A percentile compares a stretch with the other conserved stretches of the same genome.
Evolutionary conservation across 73 alveolate genomes (phyloP).

Genomic region (Strombidium stylifer): DNA sequence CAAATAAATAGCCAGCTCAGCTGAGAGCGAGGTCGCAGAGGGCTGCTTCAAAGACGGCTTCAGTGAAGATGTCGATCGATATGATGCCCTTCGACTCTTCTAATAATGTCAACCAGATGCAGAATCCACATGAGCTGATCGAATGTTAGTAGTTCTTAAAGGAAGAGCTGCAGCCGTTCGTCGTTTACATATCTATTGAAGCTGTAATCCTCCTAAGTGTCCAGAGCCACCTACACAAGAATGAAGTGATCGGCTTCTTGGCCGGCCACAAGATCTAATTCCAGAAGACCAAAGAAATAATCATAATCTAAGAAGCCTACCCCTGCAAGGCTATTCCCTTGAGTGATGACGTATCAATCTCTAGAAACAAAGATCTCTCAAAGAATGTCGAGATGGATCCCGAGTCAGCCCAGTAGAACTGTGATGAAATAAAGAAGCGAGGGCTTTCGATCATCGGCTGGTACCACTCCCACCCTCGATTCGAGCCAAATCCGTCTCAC

Average conservation of each 20-base stretch:
- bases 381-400: slow-evolving; percentile 56
- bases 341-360: slow-evolving; percentile 5
- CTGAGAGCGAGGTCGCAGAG: slow-evolving; percentile 6
- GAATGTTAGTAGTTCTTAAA: slow-evolving; percentile 1
- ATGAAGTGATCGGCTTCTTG: slow-evolving; percentile 48
- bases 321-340: slow-evolving; percentile 10
- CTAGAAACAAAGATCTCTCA: slow-evolving; percentile 4
- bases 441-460: slow-evolving; percentile 42
- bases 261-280: slow-evolving; percentile 22
- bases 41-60: slow-evolving; percentile 7
- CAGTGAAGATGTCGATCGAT: not conserved
- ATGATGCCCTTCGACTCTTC: slow-evolving; percentile 6
- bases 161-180: slow-evolving; percentile 28
- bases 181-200: slow-evolving; percentile 27
- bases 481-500: slow-evolving; percentile 57
- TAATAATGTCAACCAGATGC: no score
- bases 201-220: slow-evolving; percentile 26
- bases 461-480: slow-evolving; percentile 60
- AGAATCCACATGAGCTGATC: slow-evolving; percentile 11
- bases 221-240: slow-evolving; percentile 36
- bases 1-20: not conserved
- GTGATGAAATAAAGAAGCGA: slow-evolving; percentile 10
- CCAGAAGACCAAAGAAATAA: slow-evolving; percentile 10
- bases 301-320: slow-evolving; percentile 25
- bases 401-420: slow-evolving; percentile 6